Percentiles rank a stretch among this genome's conserved stretches.
phyloP scores from a whole-genome alignment of 1,284 basidiomycete species.

The Cryptococcus sp. region DNA sequence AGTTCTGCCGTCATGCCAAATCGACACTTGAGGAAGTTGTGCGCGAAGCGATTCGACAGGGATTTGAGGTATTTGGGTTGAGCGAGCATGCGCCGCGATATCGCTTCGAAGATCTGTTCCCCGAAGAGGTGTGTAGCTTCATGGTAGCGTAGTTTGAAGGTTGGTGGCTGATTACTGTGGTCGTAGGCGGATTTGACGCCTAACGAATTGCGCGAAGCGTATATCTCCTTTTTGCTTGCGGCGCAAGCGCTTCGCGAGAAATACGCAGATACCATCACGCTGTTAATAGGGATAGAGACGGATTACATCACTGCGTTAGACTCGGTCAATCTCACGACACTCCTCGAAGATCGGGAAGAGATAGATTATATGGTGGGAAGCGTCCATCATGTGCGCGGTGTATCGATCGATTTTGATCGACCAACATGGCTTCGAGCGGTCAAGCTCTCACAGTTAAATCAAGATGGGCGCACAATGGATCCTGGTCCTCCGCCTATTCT shows the following conservation, averaged over 20 bases:
- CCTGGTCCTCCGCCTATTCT: conserved; percentile 15
- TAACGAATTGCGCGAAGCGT: conserved; percentile 34
- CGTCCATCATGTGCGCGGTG: conserved; percentile 82
- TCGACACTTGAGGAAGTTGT: conserved; percentile 77
- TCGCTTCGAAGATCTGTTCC: conserved; percentile 77
- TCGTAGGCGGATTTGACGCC: conserved; percentile 46
- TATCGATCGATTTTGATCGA: conserved; percentile 91
- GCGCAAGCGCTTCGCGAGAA: conserved; percentile 69
- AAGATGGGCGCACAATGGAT: conserved; percentile 21
- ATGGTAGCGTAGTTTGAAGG: too few species aligned
- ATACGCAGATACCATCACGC: conserved; percentile 59
- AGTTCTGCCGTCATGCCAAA: conserved; percentile 90
- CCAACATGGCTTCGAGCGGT: conserved; percentile 40
- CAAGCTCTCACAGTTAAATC: neutral
- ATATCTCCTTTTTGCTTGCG: conserved; percentile 56
- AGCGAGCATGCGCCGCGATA: conserved; percentile 95
- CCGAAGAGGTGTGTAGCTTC: conserved; percentile 75
- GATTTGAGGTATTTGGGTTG: conserved; percentile 81
- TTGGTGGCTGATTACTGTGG: neutral
- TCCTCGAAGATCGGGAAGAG: conserved; percentile 60
- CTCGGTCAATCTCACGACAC: conserved; percentile 56
- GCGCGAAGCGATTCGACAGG: conserved; percentile 69
- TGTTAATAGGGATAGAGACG: conserved; percentile 91
- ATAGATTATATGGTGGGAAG: conserved; percentile 93
- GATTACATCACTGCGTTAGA: conserved; percentile 78